Conservation (phyloP, 78 protist species). For the Guillardia theta region DNA sequence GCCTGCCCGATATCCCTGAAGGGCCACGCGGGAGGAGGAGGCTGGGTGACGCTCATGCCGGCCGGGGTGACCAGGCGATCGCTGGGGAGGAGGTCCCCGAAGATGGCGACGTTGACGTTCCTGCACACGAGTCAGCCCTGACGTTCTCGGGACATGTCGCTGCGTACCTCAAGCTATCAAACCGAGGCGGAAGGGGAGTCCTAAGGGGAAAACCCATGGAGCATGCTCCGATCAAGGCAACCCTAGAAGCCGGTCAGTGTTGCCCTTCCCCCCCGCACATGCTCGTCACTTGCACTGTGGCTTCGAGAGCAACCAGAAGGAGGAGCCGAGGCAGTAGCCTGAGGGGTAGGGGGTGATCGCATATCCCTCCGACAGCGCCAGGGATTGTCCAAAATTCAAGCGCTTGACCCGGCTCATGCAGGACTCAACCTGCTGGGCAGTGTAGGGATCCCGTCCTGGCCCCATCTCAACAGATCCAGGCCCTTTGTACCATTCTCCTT, state of each 20-base stretch:
- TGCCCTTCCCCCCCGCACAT: no score
- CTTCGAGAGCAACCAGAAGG: not conserved
- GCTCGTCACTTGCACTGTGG: no score
- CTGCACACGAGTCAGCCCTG: no score
- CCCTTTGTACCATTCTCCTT: not conserved
- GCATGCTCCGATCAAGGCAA: not conserved
- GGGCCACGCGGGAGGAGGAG: not conserved
- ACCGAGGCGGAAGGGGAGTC: not conserved
- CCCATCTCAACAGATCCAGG: not conserved
- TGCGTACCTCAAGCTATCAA: no score
- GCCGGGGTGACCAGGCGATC: no score
- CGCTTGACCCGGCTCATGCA: not conserved
- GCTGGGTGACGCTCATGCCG: not conserved
- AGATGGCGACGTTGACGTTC: not conserved
- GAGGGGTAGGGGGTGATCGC: not conserved
- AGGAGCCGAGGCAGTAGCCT: not conserved
- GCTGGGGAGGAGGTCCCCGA: slow-evolving; percentile 22
- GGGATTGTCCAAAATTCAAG: not conserved
- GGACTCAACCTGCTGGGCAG: not conserved
- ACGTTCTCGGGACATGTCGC: no score
- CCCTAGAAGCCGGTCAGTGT: not conserved
- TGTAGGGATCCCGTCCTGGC: not conserved
- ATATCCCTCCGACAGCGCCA: not conserved
- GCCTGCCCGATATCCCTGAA: no score
- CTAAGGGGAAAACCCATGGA: not conserved